Base-by-base conservation (phyloP, 768 basidiomycete species). In the Boletus sp. region DNA sequence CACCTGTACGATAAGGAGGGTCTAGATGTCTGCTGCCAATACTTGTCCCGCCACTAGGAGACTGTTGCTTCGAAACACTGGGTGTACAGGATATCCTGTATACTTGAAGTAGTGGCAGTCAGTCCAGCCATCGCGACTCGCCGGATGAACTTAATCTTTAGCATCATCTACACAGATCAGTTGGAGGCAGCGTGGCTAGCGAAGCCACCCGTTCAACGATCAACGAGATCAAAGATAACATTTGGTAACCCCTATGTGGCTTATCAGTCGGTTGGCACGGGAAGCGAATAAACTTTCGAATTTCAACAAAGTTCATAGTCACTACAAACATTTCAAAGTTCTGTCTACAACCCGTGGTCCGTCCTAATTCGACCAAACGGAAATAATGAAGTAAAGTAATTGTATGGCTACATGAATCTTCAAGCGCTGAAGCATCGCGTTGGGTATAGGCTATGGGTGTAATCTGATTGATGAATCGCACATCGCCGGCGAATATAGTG, bases 371-470 rank as follows among this genome's bases (percentile, higher is more conserved):
- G 30, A 28, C 18, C 29, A 11, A 5, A 14, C 50, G 8, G 18
- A 11, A n/a, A n/a, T 50, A 47, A 6, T 12, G 17, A 24, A 49
- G 7, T 35, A 2, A 44, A 20, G 7, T 15, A 45, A 39, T 10
- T 9, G 1, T 57, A 57, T 20, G 9, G 56, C 56, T 57, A 57
- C 56, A 57, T 3, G 37, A 35, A 6, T 14, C 14, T 29, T 14
- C 17, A 5, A 49, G 14, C 30, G 47, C 33, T 35, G 2, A 18
- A 47, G 30, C 32, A 47, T 42, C 32, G 14, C 2, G n/a, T 55
- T 28, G 20, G 24, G 11, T 18, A 56, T 36, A n/a, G n/a, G n/a
- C 39, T 11, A 33, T 10, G 30, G 2, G 32, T 24, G 32, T 35
- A 24, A 40, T 11, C 18, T 36, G 30, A 30, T 10, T 5, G 28